phyloP scores from a whole-genome alignment of 495 filamentous ascomycete genomes.

The Massariosphaeria phaeospora region DNA sequence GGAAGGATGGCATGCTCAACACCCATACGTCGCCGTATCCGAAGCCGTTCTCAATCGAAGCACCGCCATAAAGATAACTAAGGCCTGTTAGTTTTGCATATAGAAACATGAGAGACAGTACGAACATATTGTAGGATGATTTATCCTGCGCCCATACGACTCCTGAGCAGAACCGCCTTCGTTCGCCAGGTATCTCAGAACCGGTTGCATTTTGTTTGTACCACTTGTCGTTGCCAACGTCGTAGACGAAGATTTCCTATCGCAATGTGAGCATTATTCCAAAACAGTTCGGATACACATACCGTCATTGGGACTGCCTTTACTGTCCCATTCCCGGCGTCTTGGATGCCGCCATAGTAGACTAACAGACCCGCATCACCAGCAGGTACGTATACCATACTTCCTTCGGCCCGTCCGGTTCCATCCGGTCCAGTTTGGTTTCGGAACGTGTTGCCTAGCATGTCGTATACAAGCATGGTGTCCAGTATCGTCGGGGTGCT shows the following conservation, averaged over 20 bases:
- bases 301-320: constrained; percentile 14
- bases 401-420: constrained; percentile 41
- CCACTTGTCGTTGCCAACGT: constrained; percentile 50
- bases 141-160: constrained; percentile 48
- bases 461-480: constrained; percentile 45
- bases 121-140: constrained; percentile 53
- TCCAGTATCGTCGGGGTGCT: constrained; percentile 34
- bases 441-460: constrained; percentile 41
- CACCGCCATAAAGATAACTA: constrained; percentile 52
- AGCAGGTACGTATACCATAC: constrained; percentile 47
- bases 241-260: constrained; percentile 47
- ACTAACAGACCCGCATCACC: constrained; percentile 50
- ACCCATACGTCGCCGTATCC: constrained; percentile 57
- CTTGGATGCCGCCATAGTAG: constrained; percentile 49
- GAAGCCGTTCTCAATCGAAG: constrained; percentile 38
- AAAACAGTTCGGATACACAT: neutral
- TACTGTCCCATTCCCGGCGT: constrained; percentile 21
- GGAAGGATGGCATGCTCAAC: constrained; percentile 49
- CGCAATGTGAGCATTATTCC: constrained; percentile 29
- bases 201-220: constrained; percentile 51
- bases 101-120: neutral
- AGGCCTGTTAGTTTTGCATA: neutral
- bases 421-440: constrained; percentile 46
- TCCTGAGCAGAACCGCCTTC: constrained; percentile 52
- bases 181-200: constrained; percentile 41